Evolutionary conservation across 2,329 filamentous ascomycete species (phyloP), one percentile per base, ranked within the genome.

Genomic region (Elsinoe necatrix): DNA sequence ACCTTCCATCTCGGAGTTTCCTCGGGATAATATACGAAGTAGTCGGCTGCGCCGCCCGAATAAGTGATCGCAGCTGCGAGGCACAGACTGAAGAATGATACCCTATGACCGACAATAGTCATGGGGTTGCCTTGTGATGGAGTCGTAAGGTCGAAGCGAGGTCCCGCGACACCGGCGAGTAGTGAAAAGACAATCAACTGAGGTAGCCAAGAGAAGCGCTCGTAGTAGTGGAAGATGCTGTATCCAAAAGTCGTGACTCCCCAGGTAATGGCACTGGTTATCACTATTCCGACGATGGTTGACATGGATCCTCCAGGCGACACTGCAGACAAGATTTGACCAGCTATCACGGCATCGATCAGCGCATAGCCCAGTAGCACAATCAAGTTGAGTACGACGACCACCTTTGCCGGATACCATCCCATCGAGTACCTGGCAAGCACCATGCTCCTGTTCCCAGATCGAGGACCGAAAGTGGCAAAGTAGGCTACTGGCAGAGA

Each of bases 21-120:
- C 60, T 78, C 73, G 0, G 80, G 78, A 65, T 81, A 84, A 68
- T 85, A 87, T 55, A 85, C 82, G 62, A 85, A 84, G 65, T 82
- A 86, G 66, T 87, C 84, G 0, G 80, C 80, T n/a, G 79, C 81
- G 1, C 78, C 77, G 3, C 81, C 79, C 1, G 79, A 73, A 66
- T 85, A 87, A 1, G 82, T 84, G 55, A 85, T 78, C 6, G 81
- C 80, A 1, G 80, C 79, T 20, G 83, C 82, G 11, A 86, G 73
- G 61, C 81, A 86, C 47, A 89, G 73, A 9, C 81, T 84, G 68
- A 89, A 85, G 69, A 87, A 89, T 3, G 82, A 85, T 29, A 89
- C 71, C 2, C 80, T 72, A 59, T 80, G 80, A 20, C 80, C 83
- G 12, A 73, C 70, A 6, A 83, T 64, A 1, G 79, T 81, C 42